These are phyloP conservation scores for Linum tenue DNA, from an alignment of 345 rosid species.

Conservation along the genomic window DNA sequence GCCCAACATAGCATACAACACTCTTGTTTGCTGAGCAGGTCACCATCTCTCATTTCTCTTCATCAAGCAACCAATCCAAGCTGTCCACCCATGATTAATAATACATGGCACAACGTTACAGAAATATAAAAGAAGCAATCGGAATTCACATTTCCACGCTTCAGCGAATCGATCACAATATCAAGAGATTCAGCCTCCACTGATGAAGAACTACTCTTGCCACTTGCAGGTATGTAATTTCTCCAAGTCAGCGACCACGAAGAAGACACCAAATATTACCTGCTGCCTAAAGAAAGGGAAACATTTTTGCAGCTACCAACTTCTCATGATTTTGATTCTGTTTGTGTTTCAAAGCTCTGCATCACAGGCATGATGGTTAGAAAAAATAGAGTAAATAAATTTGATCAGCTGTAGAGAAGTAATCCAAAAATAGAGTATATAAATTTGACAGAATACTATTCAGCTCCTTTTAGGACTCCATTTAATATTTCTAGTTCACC, in stretches of 20 bases:
- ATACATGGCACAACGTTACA: background rate
- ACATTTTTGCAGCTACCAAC: constrained; percentile 59
- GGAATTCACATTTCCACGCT: constrained; percentile 63
- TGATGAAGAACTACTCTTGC: constrained; percentile 53
- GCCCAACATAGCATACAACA: too few species aligned
- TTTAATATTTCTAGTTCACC: too few species aligned
- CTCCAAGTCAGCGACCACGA: constrained; percentile 82
- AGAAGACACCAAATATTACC: constrained; percentile 70
- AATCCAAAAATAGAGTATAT: constrained; percentile 16
- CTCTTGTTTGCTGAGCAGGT: too few species aligned
- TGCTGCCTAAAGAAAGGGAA: constrained; percentile 43
- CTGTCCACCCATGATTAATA: background rate
- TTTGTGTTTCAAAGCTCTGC: constrained; percentile 58
- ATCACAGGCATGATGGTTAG: too few species aligned
- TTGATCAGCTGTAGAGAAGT: background rate
- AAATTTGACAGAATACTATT: too few species aligned
- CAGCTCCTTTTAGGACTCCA: too few species aligned
- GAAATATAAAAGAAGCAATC: constrained; percentile 5
- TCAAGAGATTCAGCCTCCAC: constrained; percentile 63
- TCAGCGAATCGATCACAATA: constrained; percentile 46
- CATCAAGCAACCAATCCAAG: too few species aligned
- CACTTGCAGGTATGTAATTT: constrained; percentile 56
- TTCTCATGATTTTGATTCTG: constrained; percentile 89
- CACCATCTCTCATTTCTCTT: too few species aligned
- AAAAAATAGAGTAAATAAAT: constrained; percentile 8